These are phyloP conservation scores for Rosa persica DNA, from an alignment of 306 rosid genomes.

Conservation along the genomic window DNA sequence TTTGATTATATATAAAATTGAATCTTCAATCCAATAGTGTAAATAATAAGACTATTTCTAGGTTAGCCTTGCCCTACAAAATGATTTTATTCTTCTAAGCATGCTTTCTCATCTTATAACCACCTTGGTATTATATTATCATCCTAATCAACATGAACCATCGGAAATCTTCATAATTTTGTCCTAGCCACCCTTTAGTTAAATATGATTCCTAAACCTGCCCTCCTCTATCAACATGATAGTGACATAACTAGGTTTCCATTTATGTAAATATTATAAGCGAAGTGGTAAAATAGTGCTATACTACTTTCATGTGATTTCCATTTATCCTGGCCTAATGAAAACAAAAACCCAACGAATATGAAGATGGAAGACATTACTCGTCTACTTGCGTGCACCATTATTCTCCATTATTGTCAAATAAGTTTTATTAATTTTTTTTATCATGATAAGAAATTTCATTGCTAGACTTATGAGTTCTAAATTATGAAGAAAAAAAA, in stretches of 20 bases:
- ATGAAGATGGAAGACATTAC: not conserved
- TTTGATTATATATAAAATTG: conserved; percentile 17
- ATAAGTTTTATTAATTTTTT: no score
- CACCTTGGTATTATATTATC: conserved; percentile 31
- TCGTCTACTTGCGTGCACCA: not conserved
- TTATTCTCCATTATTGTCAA: not conserved
- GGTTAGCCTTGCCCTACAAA: conserved; percentile 50
- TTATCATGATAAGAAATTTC: no score
- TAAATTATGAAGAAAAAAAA: no score
- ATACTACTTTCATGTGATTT: conserved; percentile 7
- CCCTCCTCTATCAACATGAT: conserved; percentile 25
- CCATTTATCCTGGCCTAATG: not conserved
- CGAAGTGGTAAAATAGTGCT: not conserved
- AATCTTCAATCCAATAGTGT: conserved; percentile 22
- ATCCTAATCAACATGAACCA: conserved; percentile 25
- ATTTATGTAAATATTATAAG: conserved; percentile 1
- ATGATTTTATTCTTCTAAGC: conserved; percentile 52
- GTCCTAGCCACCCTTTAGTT: conserved; percentile 11
- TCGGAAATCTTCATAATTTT: conserved; percentile 20
- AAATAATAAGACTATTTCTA: conserved; percentile 33
- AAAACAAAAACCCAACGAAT: not conserved
- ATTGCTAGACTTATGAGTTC: no score
- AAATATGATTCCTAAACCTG: not conserved
- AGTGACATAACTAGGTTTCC: conserved; percentile 32
- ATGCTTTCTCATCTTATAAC: conserved; percentile 42